phyloP scores from a whole-genome alignment of 2,329 filamentous ascomycete species.

The Trichoderma sp. region DNA sequence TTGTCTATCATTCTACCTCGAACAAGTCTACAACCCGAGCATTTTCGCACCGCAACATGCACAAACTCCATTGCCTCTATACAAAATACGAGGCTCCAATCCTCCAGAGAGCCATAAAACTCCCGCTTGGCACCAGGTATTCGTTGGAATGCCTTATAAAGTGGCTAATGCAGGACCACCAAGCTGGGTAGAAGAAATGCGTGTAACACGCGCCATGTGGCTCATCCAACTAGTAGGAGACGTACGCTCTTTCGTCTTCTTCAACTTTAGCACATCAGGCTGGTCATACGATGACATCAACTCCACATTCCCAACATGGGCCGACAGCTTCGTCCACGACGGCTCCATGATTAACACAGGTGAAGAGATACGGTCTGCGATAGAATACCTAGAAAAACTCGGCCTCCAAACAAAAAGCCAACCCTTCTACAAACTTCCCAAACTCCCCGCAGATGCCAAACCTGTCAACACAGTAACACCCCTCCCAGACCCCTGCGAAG shows the following conservation, averaged over 20 bases:
- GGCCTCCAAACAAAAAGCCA: background rate
- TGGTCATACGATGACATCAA: constrained; percentile 20
- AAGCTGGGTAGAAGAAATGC: constrained; percentile 27
- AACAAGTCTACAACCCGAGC: constrained; percentile 5
- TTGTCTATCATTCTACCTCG: constrained; percentile 24
- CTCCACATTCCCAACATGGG: background rate
- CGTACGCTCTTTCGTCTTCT: background rate
- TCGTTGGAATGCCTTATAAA: background rate
- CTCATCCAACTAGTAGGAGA: constrained; percentile 22
- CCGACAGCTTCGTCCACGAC: background rate
- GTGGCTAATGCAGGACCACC: constrained; percentile 20
- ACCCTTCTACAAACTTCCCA: background rate
- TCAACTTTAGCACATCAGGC: background rate
- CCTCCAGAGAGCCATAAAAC: background rate
- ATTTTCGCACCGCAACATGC: constrained; percentile 19
- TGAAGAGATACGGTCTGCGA: background rate
- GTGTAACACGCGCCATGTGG: constrained; percentile 25
- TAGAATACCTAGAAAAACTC: background rate
- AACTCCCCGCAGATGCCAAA: background rate
- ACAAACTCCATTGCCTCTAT: background rate
- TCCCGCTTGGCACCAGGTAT: background rate
- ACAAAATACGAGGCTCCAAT: background rate
- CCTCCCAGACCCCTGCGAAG: background rate
- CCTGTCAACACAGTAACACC: background rate
- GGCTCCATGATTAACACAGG: background rate